A percentile compares a stretch with the other conserved stretches of the same genome.
These are phyloP conservation scores for Yarrowia galli DNA, from an alignment of 1,139 yeast species.

Conservation along the genomic window DNA sequence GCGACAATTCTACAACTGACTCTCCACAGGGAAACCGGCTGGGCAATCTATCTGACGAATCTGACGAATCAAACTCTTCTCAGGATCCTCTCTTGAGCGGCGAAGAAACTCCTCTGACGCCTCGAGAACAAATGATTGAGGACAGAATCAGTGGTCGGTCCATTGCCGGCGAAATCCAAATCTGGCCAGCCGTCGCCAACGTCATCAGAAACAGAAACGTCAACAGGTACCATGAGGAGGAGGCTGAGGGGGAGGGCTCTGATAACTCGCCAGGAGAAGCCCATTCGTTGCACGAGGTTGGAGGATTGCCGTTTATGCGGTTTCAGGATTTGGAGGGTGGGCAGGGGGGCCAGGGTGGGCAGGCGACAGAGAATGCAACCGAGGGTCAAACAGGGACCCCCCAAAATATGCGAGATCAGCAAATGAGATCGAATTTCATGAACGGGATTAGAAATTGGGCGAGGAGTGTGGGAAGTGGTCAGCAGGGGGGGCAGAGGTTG, in stretches of 20 bases:
- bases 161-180: constrained; percentile 28
- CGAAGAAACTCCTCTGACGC: neutral
- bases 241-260: neutral
- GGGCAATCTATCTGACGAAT: neutral
- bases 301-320: constrained; percentile 13
- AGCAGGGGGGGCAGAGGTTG: constrained; percentile 16
- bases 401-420: neutral
- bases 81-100: constrained; percentile 11
- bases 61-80: neutral
- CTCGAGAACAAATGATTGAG: constrained; percentile 22
- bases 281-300: constrained; percentile 6
- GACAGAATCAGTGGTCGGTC: constrained; percentile 22
- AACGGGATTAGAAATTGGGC: constrained; percentile 17
- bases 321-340: constrained; percentile 4
- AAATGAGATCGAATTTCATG: neutral
- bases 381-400: neutral
- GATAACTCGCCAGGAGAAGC: neutral
- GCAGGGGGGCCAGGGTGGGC: constrained; percentile 1
- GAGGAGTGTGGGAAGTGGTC: neutral
- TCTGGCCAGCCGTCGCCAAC: constrained; percentile 10
- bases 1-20: neutral
- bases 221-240: constrained; percentile 20
- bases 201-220: constrained; percentile 19
- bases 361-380: too few relatives aligned
- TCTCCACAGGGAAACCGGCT: constrained; percentile 1